Evolutionary conservation across 2,329 filamentous ascomycete species (phyloP).

Genomic region (Fusarium tanahbumbuense): DNA sequence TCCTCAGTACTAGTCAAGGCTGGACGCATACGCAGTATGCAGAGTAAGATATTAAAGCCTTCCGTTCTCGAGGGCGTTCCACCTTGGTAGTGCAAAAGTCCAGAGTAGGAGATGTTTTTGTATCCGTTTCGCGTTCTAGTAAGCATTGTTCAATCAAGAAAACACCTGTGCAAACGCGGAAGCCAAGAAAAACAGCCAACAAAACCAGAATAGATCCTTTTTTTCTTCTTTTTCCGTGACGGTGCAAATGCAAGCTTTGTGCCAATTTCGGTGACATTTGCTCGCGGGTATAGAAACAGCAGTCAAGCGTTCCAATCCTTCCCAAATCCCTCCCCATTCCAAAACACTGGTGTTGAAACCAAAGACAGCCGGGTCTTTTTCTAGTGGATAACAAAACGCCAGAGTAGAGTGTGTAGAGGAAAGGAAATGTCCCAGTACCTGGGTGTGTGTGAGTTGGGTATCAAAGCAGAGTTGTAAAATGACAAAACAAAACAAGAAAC

Average conservation of each 20-base stretch:
- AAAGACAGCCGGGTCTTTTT: conserved; percentile 34
- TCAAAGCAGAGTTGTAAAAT: conserved; percentile 43
- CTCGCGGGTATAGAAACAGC: conserved; percentile 38
- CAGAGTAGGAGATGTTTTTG: conserved; percentile 39
- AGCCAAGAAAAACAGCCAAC: conserved; percentile 35
- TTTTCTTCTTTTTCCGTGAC: conserved; percentile 38
- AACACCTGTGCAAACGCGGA: conserved; percentile 38
- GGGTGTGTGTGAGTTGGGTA: conserved; percentile 36
- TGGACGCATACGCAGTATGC: conserved; percentile 37
- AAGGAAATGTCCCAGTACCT: conserved; percentile 34
- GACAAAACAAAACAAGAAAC: conserved; percentile 38
- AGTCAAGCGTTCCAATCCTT: conserved; percentile 39
- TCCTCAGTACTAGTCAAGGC: conserved; percentile 16
- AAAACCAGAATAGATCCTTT: conserved; percentile 38
- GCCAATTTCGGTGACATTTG: conserved; percentile 41
- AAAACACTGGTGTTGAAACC: conserved; percentile 30
- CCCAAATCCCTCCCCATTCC: conserved; percentile 14
- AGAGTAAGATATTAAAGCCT: conserved; percentile 13
- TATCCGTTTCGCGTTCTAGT: conserved; percentile 41
- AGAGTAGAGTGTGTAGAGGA: conserved; percentile 26
- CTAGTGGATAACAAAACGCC: conserved; percentile 38
- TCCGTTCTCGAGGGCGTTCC: background rate
- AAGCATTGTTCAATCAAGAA: conserved; percentile 38
- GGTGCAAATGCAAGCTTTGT: conserved; percentile 33
- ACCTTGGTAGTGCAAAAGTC: conserved; percentile 16